A percentile compares a stretch with the other conserved stretches of the same genome.
Conservation (phyloP, 2,329 filamentous ascomycete genomes). For the Fusarium redolens region DNA sequence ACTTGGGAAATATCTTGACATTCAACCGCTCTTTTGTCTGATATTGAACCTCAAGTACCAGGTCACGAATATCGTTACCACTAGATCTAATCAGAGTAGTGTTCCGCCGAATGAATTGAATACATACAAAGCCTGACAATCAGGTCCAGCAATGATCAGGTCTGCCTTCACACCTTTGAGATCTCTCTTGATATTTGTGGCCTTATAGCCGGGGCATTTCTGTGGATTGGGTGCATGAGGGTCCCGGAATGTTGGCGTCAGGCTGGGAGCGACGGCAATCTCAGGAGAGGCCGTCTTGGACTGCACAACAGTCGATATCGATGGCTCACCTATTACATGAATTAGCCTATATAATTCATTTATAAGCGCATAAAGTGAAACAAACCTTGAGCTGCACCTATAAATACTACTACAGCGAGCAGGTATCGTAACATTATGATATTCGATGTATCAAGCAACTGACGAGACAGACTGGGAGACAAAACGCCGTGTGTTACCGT, state of each 20-base stretch:
- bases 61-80: not conserved
- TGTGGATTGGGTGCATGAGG: not conserved
- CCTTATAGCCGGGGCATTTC: not conserved
- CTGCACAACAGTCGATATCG: not conserved
- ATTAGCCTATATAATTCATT: not conserved
- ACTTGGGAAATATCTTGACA: not conserved
- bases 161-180: not conserved
- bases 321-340: not conserved
- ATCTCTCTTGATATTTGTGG: not conserved
- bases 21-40: not conserved
- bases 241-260: not conserved
- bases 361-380: rapidly evolving
- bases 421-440: not conserved
- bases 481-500: no score
- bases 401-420: not conserved
- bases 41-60: not conserved
- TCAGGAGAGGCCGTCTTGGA: not conserved
- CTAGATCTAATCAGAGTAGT: not conserved
- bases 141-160: not conserved
- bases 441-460: not conserved
- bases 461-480: no score
- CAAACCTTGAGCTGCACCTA: not conserved
- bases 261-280: not conserved
- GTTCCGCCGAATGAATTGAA: rapidly evolving
- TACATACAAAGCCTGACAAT: not conserved